A percentile compares a stretch with the other conserved stretches of the same genome.
Conservation (phyloP, 345 rosid genomes). For the Syzygium grande region DNA sequence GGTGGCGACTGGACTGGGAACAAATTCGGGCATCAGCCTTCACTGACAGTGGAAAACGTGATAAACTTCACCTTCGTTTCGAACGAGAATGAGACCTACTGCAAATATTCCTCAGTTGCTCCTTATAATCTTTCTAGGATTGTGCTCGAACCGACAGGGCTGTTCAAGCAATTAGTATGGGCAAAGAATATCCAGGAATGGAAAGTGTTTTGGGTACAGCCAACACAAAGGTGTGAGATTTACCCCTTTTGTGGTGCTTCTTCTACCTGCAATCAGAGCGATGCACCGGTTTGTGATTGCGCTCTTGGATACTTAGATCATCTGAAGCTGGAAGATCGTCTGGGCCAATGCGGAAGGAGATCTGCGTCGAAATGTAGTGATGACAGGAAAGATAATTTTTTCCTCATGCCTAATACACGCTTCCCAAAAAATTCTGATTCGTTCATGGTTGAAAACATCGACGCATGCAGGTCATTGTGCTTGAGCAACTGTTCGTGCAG, state of each 20-base stretch:
- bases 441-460: background rate
- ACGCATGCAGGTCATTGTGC: slow-evolving; percentile 16
- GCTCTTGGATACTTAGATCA: background rate
- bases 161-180: slow-evolving; percentile 4
- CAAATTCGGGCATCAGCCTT: background rate
- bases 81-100: background rate
- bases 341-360: background rate
- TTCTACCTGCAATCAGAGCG: slow-evolving; percentile 5
- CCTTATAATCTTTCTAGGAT: slow-evolving; percentile 1
- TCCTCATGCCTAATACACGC: background rate
- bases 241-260: slow-evolving; percentile 24
- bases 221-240: slow-evolving; percentile 7
- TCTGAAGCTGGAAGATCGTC: background rate
- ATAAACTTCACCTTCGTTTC: background rate
- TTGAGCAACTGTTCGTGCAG: slow-evolving; percentile 21
- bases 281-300: background rate
- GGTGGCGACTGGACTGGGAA: background rate
- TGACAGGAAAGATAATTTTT: slow-evolving; percentile 9
- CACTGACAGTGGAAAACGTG: background rate
- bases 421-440: background rate
- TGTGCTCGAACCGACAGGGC: background rate
- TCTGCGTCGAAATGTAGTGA: background rate
- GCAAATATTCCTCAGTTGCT: background rate
- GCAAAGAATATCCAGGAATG: background rate
- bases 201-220: slow-evolving; percentile 11